Evolutionary conservation across 164 flowering plant species (phyloP).

Genomic region (Chimonanthus salicifolius): DNA sequence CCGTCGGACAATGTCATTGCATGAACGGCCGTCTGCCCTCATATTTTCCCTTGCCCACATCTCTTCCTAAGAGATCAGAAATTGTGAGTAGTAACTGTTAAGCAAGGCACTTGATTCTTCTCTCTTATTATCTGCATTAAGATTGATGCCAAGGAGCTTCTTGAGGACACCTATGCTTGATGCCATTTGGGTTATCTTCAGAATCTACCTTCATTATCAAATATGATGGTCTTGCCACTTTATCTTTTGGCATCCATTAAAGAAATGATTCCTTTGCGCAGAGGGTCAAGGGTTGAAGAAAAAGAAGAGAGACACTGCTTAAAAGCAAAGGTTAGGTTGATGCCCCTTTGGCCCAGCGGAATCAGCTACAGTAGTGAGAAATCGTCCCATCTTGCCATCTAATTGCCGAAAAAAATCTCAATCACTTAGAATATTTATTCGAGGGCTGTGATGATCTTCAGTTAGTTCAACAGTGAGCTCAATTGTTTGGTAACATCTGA

Average conservation of each 20-base stretch:
- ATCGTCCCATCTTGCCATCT: no score
- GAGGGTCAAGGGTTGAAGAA: no score
- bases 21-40: neutral
- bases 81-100: neutral
- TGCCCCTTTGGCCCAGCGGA: no score
- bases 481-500: no score
- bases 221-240: neutral
- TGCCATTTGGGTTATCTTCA: neutral
- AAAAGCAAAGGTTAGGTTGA: no score
- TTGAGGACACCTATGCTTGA: neutral
- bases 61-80: neutral
- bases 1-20: slow-evolving; percentile 28
- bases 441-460: no score
- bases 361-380: no score
- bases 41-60: slow-evolving; percentile 2
- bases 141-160: neutral
- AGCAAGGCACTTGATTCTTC: neutral
- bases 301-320: no score
- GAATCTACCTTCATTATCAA: neutral
- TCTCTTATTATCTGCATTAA: neutral
- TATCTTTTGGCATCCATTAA: neutral
- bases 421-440: no score
- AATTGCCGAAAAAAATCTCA: no score
- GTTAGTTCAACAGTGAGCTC: no score
- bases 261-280: neutral